These are phyloP conservation scores for Suillus ampliporus DNA, from an alignment of 768 basidiomycete genomes.

Conservation along the genomic window DNA sequence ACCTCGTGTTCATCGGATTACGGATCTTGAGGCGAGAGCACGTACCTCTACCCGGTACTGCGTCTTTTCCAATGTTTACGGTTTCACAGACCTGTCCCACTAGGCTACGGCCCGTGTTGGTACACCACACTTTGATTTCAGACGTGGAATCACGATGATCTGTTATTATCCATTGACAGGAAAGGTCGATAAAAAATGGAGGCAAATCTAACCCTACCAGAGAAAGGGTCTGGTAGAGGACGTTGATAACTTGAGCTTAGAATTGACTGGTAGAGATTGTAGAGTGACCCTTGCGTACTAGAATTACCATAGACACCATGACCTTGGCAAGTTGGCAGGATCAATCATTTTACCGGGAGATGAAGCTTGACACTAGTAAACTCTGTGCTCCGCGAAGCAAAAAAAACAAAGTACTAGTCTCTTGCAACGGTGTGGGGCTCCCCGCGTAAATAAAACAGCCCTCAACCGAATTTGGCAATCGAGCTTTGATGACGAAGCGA, in stretches of 20 bases:
- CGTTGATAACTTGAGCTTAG: not conserved
- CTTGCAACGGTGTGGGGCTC: not conserved
- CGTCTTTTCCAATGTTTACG: not conserved
- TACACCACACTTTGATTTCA: not conserved
- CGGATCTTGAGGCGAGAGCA: not conserved
- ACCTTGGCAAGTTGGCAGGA: too few species aligned
- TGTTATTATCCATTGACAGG: not conserved
- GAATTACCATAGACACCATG: too few species aligned
- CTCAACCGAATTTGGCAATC: not conserved
- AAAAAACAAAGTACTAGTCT: not conserved
- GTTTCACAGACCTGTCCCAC: not conserved
- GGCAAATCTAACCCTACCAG: not conserved
- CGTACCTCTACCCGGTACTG: not conserved
- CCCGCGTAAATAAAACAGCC: too few species aligned
- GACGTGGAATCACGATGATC: too few species aligned
- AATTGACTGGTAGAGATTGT: not conserved
- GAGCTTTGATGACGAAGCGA: too few species aligned
- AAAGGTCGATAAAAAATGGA: not conserved
- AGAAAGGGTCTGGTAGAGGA: not conserved
- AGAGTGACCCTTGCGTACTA: too few species aligned
- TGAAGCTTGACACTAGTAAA: not conserved
- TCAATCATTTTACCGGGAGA: too few species aligned
- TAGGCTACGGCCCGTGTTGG: not conserved
- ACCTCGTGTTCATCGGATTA: slow-evolving; percentile 5
- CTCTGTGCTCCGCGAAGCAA: not conserved